A percentile compares a stretch with the other conserved stretches of the same genome.
Conservation (phyloP, 1,284 basidiomycete species). For the Trichosporon coremiiforme region DNA sequence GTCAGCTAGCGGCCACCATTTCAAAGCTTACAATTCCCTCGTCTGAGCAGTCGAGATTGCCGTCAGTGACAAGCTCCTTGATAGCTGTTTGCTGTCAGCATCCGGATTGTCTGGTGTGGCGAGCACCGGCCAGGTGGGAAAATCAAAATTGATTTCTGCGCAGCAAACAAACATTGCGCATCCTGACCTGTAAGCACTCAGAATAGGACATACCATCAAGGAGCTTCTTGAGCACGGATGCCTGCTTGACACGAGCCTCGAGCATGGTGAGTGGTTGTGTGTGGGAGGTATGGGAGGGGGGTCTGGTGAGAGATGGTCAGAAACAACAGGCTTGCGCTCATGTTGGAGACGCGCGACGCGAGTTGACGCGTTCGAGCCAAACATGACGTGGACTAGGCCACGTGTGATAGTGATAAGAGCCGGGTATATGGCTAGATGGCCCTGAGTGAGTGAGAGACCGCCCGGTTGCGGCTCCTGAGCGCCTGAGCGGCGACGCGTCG, state of each 20-base stretch:
- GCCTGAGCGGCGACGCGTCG: slow-evolving; percentile 18
- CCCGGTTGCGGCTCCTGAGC: slow-evolving; percentile 4
- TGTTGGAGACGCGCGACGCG: slow-evolving; percentile 24
- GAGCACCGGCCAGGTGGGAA: neutral
- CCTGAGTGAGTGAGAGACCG: neutral
- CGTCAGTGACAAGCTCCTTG: slow-evolving; percentile 96
- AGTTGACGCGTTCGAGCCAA: slow-evolving; percentile 22
- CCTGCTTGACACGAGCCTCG: slow-evolving; percentile 83
- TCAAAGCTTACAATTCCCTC: slow-evolving; percentile 75
- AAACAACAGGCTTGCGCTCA: slow-evolving; percentile 6
- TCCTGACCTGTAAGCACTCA: neutral
- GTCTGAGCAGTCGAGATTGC: slow-evolving; percentile 97
- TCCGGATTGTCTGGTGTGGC: slow-evolving; percentile 6
- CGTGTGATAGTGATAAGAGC: slow-evolving; percentile 13
- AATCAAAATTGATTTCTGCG: slow-evolving; percentile 12
- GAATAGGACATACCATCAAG: slow-evolving; percentile 69
- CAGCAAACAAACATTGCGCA: neutral
- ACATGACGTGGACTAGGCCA: slow-evolving; percentile 19
- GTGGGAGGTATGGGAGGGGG: slow-evolving; percentile 12
- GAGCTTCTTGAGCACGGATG: slow-evolving; percentile 79
- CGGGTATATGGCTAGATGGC: neutral
- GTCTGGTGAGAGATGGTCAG: slow-evolving; percentile 7
- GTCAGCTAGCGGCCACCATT: slow-evolving; percentile 44
- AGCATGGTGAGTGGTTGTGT: slow-evolving; percentile 64
- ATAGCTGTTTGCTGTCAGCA: slow-evolving; percentile 66